phyloP scores from a whole-genome alignment of 345 rosid genomes.

The Salix exigua region DNA sequence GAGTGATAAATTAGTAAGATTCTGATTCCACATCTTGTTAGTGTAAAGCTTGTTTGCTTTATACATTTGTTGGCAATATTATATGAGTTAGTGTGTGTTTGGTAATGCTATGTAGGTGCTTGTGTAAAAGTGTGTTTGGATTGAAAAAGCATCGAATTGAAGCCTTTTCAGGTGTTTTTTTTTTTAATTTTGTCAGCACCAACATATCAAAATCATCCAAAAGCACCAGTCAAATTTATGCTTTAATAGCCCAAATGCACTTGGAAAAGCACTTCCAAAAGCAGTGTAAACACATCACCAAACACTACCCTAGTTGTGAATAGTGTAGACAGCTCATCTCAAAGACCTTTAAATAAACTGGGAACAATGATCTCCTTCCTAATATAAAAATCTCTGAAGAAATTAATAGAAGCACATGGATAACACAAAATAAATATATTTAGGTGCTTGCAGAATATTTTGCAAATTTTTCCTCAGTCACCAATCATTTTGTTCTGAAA shows the following conservation, averaged over 20 bases:
- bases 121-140: too few relatives aligned
- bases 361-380: neutral
- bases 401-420: neutral
- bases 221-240: too few relatives aligned
- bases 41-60: neutral
- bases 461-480: conserved; percentile 1
- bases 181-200: too few relatives aligned
- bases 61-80: neutral
- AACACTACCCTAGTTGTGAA: neutral
- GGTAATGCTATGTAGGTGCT: too few relatives aligned
- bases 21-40: conserved; percentile 13
- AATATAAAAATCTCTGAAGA: neutral
- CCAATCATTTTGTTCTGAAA: conserved; percentile 12
- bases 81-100: too few relatives aligned
- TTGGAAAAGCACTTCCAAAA: too few relatives aligned
- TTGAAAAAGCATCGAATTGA: too few relatives aligned
- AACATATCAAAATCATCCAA: too few relatives aligned
- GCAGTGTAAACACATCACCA: too few relatives aligned
- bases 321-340: neutral
- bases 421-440: neutral
- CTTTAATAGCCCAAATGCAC: too few relatives aligned
- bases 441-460: neutral
- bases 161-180: too few relatives aligned
- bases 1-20: conserved; percentile 75
- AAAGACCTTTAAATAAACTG: neutral